Conservation (phyloP, 306 rosid genomes). For the Trichosanthes truncata region DNA sequence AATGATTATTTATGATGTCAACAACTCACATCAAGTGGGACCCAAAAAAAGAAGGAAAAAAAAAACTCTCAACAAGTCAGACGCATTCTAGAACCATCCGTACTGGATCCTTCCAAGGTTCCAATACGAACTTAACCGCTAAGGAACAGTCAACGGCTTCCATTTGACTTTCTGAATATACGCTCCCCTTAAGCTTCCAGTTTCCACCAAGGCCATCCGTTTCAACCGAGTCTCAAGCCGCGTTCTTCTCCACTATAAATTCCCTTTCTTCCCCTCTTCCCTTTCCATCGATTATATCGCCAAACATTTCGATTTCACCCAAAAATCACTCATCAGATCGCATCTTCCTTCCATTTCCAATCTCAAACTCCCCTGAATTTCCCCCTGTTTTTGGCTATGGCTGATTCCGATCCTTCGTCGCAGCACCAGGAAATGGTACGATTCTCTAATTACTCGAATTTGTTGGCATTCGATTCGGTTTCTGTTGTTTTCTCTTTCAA, state of each 20-base stretch:
- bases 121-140: neutral
- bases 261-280: neutral
- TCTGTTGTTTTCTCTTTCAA: neutral
- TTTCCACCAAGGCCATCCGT: neutral
- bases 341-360: neutral
- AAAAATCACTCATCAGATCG: neutral
- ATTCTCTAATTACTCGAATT: neutral
- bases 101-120: neutral
- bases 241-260: neutral
- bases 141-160: neutral
- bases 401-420: neutral
- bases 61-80: neutral
- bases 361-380: neutral
- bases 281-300: neutral
- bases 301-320: neutral
- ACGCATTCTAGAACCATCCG: constrained; percentile 4
- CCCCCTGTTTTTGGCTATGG: neutral
- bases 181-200: neutral
- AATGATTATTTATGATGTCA: too few species aligned
- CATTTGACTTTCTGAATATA: neutral
- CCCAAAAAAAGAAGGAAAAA: too few species aligned
- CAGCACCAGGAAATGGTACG: neutral
- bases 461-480: neutral
- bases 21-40: too few species aligned
- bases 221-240: neutral